Evolutionary conservation across 768 basidiomycete genomes (phyloP), one percentile per base, ranked within the genome.

Genomic region (Strobilomyces dryophilus): DNA sequence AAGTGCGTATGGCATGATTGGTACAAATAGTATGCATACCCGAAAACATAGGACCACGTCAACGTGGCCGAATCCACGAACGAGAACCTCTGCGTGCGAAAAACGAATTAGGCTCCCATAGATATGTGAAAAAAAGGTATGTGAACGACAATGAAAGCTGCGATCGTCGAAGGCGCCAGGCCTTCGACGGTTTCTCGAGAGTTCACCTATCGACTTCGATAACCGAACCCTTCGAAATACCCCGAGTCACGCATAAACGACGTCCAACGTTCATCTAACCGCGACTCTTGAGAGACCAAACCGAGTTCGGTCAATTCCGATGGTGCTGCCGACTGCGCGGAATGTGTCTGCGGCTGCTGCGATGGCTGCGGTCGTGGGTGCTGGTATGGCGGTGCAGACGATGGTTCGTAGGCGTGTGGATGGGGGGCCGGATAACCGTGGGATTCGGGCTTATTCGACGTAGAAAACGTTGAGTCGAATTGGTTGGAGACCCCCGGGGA

Each of bases 191-290:
- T 21, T 32, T 4, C n/a, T 18, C 32, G 26, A 10, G 15, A 44
- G 8, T n/a, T 20, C 34, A 5, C 10, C 59, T 37, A 70, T 39
- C 65, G 62, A 46, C 41, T 20, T 24, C 69, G 59, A 46, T 63
- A 69, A 7, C 65, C 67, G 32, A 67, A 68, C 14, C 66, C 67
- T 53, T 73, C 74, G 31, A 78, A 63, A 55, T 74, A 71, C 3
- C 81, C 79, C 8, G 77, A 79, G 50, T 83, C 78, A 21, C 78
- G 77, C 80, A 84, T 80, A 60, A 84, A 83, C 27, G 76, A 77
- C 50, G 76, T 76, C 83, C 83, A 84, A 21, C 80, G 70, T 60
- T 80, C 79, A 47, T 81, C 80, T 36, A 83, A 60, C 35, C 79
- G 69, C 41, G 80, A 79, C 53, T 78, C 77, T 21, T 79, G 71